These are phyloP conservation scores for Ogataea polymorpha DNA, from an alignment of 805 yeast species.

Conservation along the genomic window DNA sequence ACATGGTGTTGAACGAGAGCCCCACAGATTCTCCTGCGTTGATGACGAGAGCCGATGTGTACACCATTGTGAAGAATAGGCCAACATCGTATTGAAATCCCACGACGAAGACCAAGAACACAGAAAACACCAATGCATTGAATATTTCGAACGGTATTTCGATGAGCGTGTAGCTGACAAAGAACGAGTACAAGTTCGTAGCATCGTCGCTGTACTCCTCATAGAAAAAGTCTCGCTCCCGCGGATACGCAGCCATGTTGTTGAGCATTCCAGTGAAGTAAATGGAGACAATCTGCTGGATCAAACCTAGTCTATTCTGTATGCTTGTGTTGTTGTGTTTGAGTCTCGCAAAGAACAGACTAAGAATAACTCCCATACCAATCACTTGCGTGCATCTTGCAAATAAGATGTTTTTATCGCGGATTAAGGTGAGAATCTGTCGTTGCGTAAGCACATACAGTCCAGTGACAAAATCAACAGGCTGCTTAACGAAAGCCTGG, in stretches of 20 bases:
- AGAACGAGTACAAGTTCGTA: conserved; percentile 64
- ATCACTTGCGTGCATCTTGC: conserved; percentile 65
- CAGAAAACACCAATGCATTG: conserved; percentile 55
- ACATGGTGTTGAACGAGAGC: conserved; percentile 69
- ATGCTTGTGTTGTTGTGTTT: conserved; percentile 49
- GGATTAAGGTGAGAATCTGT: conserved; percentile 40
- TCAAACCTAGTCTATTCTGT: conserved; percentile 66
- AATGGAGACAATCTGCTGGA: conserved; percentile 69
- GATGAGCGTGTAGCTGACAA: conserved; percentile 51
- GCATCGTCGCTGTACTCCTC: conserved; percentile 74
- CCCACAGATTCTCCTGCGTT: conserved; percentile 86
- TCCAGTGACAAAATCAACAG: conserved; percentile 33
- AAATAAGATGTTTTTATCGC: conserved; percentile 56
- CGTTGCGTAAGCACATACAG: conserved; percentile 36
- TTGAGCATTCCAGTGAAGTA: conserved; percentile 80
- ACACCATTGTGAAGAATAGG: conserved; percentile 63
- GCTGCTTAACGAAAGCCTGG: conserved; percentile 30
- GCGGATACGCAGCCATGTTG: conserved; percentile 72
- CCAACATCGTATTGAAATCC: conserved; percentile 69
- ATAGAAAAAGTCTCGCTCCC: conserved; percentile 70
- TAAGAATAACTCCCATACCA: conserved; percentile 60
- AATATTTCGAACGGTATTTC: conserved; percentile 69
- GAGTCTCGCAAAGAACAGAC: conserved; percentile 66
- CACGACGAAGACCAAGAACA: conserved; percentile 62
- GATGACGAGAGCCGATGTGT: conserved; percentile 50